phyloP scores from a whole-genome alignment of 306 rosid genomes.

The Trifolium fragiferum region DNA sequence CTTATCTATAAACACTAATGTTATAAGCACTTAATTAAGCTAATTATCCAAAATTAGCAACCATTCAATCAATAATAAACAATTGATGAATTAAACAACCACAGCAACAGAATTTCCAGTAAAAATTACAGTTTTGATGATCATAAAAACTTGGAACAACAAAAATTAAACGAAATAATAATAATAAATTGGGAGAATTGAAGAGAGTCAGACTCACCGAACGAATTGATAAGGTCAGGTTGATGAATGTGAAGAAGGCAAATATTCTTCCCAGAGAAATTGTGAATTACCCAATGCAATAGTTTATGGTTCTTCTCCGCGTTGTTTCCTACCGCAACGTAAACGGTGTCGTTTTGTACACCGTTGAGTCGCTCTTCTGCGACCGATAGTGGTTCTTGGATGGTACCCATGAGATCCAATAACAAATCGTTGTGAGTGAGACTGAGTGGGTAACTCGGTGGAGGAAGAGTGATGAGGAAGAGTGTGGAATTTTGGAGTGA shows the following conservation, averaged over 20 bases:
- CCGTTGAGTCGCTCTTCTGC: slow-evolving; percentile 46
- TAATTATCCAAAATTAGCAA: neutral
- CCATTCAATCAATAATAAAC: neutral
- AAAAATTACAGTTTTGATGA: slow-evolving; percentile 11
- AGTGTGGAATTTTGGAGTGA: slow-evolving; percentile 31
- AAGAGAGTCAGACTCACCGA: slow-evolving; percentile 51
- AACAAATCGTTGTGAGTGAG: slow-evolving; percentile 24
- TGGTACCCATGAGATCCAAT: slow-evolving; percentile 64
- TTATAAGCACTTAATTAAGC: neutral
- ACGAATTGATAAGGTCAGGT: slow-evolving; percentile 34
- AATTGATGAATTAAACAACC: neutral
- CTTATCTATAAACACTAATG: no score
- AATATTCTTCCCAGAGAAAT: slow-evolving; percentile 58
- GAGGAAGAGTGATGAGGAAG: neutral
- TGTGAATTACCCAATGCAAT: slow-evolving; percentile 65
- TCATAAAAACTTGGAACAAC: slow-evolving; percentile 1
- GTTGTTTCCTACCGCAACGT: slow-evolving; percentile 77
- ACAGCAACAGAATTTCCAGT: neutral
- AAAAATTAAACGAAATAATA: neutral
- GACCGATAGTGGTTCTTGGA: slow-evolving; percentile 28
- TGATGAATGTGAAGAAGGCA: slow-evolving; percentile 77
- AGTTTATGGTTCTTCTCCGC: slow-evolving; percentile 49
- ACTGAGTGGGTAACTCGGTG: slow-evolving; percentile 1
- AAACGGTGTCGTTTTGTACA: slow-evolving; percentile 52
- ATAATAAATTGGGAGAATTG: slow-evolving; percentile 2